Conservation (phyloP, 345 rosid species). For the Moricandia arvensis region DNA sequence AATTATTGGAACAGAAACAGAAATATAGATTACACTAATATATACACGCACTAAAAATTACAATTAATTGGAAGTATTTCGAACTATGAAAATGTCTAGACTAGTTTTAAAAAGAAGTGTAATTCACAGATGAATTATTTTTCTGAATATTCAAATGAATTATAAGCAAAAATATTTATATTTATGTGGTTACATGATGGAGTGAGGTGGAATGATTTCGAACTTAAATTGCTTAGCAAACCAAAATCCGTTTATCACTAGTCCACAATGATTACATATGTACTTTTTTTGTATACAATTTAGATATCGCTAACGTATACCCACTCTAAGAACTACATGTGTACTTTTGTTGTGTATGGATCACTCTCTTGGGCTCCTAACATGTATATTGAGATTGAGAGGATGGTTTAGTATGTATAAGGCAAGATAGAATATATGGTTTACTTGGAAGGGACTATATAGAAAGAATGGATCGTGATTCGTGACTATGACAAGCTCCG, state of each 20-base stretch:
- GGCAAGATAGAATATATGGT: background rate
- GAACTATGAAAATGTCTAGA: too few species aligned
- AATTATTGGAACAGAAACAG: background rate
- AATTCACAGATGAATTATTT: too few species aligned
- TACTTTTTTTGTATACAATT: background rate
- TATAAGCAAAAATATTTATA: too few species aligned
- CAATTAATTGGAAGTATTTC: too few species aligned
- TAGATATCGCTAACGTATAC: background rate
- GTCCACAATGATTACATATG: background rate
- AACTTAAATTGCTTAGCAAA: too few species aligned
- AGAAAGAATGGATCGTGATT: background rate
- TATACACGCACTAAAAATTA: background rate
- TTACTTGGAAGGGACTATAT: background rate
- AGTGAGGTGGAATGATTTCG: too few species aligned
- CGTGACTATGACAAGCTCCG: background rate
- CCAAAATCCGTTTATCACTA: too few species aligned
- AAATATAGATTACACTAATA: background rate
- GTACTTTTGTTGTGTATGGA: background rate
- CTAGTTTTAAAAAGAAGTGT: too few species aligned
- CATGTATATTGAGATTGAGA: background rate
- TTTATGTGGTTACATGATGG: too few species aligned
- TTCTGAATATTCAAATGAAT: too few species aligned
- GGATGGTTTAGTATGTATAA: background rate
- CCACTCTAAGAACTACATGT: too few species aligned
- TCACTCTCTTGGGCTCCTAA: background rate